Conservation (phyloP, 176 grass and related monocot genomes). For the Aechmea fasciata region DNA sequence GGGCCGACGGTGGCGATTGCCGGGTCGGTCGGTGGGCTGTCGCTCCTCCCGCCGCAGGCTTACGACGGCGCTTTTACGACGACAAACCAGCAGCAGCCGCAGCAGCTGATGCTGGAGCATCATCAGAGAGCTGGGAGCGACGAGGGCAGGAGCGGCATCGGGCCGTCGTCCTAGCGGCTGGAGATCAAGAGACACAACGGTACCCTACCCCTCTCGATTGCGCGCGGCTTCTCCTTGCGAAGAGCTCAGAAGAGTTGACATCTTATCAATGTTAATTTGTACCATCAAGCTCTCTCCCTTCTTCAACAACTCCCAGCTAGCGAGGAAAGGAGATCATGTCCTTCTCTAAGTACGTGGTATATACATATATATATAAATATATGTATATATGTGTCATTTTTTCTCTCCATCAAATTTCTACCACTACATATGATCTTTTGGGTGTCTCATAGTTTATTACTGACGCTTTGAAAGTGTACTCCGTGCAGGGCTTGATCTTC, state of each 20-base stretch:
- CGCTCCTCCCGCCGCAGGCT: conserved; percentile 6
- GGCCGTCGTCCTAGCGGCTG: conserved; percentile 16
- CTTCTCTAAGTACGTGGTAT: too few relatives aligned
- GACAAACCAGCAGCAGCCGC: background rate
- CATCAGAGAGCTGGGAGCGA: conserved; percentile 18
- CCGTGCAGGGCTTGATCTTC: background rate
- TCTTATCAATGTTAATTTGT: background rate
- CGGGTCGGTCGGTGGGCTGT: background rate
- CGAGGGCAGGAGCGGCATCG: conserved; percentile 22
- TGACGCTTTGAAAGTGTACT: background rate
- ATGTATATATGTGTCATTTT: too few relatives aligned
- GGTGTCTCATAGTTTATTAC: background rate
- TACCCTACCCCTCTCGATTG: background rate
- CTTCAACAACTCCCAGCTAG: too few relatives aligned
- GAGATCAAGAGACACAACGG: background rate
- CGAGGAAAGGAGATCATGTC: too few relatives aligned
- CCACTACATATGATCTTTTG: background rate
- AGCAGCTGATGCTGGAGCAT: conserved; percentile 6
- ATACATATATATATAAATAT: too few relatives aligned
- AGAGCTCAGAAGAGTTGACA: background rate
- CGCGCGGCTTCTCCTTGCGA: background rate
- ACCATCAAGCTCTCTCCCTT: background rate
- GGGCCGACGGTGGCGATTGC: background rate
- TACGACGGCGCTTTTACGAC: conserved; percentile 20
- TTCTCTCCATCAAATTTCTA: too few relatives aligned